These are phyloP conservation scores for Zizania latifolia DNA, from an alignment of 176 grass and related monocot genomes.

Conservation along the genomic window DNA sequence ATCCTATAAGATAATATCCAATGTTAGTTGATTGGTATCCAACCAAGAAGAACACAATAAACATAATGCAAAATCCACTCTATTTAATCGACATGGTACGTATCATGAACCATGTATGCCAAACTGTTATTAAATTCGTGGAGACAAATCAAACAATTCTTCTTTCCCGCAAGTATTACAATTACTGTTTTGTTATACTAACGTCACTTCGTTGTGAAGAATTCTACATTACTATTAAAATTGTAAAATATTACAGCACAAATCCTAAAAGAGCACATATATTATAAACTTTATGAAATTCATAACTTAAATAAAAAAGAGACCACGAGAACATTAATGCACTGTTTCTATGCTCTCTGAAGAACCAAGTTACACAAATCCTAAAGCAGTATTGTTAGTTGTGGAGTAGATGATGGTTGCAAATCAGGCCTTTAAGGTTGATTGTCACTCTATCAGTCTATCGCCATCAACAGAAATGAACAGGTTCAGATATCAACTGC, in stretches of 20 bases:
- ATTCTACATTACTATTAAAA: not conserved
- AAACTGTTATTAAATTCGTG: not conserved
- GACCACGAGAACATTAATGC: not conserved
- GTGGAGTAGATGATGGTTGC: not conserved
- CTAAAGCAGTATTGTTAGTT: not conserved
- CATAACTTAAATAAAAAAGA: not conserved
- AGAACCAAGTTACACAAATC: not conserved
- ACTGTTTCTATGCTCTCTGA: not conserved
- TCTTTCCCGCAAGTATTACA: not conserved
- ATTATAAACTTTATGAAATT: not conserved
- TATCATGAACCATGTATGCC: not conserved
- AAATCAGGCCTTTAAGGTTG: not conserved
- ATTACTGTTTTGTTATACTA: not conserved
- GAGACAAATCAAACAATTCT: not conserved
- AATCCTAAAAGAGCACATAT: not conserved
- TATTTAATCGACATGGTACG: not conserved
- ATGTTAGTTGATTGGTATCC: not conserved
- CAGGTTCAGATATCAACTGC: constrained; percentile 16
- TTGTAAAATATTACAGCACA: not conserved
- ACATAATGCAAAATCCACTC: not conserved
- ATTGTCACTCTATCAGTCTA: constrained; percentile 27
- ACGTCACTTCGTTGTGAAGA: not conserved
- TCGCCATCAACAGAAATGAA: constrained; percentile 31
- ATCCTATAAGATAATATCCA: not conserved
- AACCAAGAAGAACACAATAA: not conserved